These are phyloP conservation scores for Aspergillus bridgeri DNA, from an alignment of 495 filamentous ascomycete species.

Conservation along the genomic window DNA sequence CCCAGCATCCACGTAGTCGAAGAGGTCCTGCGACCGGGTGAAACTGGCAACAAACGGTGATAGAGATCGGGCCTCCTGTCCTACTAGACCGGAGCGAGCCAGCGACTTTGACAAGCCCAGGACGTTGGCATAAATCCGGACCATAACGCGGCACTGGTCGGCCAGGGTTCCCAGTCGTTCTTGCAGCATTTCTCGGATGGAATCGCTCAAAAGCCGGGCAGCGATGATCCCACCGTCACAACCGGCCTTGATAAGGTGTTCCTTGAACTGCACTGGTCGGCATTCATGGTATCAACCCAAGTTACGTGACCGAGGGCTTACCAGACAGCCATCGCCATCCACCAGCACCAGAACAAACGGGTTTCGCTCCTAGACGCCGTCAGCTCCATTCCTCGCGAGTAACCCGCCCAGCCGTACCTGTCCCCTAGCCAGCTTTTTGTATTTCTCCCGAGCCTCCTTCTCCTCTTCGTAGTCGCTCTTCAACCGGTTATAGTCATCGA, in stretches of 20 bases:
- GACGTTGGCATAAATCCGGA: constrained; percentile 59
- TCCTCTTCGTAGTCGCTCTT: constrained; percentile 58
- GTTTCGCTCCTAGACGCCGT: constrained; percentile 44
- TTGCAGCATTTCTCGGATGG: constrained; percentile 44
- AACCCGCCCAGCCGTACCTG: constrained; percentile 31
- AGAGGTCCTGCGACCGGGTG: constrained; percentile 54
- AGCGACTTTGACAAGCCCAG: constrained; percentile 49
- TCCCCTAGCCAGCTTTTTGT: constrained; percentile 50
- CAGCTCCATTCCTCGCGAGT: neutral
- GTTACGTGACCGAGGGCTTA: constrained; percentile 11
- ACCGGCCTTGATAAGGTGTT: constrained; percentile 48
- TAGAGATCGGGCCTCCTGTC: constrained; percentile 50
- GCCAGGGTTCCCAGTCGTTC: constrained; percentile 45
- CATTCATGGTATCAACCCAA: neutral
- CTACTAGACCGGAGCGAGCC: constrained; percentile 44
- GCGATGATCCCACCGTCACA: constrained; percentile 56
- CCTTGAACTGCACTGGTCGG: constrained; percentile 44
- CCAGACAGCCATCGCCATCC: constrained; percentile 60
- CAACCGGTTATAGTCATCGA: constrained; percentile 49
- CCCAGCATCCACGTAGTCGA: constrained; percentile 61
- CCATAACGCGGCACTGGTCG: constrained; percentile 56
- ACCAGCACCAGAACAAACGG: constrained; percentile 59
- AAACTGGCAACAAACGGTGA: constrained; percentile 56
- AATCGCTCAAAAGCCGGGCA: constrained; percentile 50
- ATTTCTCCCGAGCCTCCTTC: constrained; percentile 49